Conservation (phyloP, 768 basidiomycete genomes). For the Collybia mongolica region DNA sequence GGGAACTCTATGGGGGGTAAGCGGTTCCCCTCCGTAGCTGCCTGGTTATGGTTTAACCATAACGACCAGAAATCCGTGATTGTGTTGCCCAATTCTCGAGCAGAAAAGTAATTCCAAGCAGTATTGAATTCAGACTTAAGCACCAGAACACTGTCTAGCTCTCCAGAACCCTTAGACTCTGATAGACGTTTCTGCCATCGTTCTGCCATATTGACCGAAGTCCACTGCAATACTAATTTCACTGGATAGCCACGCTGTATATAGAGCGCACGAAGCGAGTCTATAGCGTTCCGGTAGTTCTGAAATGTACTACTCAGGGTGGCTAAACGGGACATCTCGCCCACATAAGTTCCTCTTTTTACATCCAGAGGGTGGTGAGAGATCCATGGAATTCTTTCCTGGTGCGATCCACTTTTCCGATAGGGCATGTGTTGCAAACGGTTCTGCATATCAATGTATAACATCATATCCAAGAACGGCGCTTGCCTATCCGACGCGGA, state of each 20-base stretch:
- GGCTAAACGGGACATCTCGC: slow-evolving; percentile 19
- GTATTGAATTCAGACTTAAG: slow-evolving; percentile 28
- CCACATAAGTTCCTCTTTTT: slow-evolving; percentile 14
- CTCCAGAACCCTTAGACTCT: neutral
- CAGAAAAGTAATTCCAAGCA: slow-evolving; percentile 31
- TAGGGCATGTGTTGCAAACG: slow-evolving; percentile 10
- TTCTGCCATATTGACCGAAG: slow-evolving; percentile 21
- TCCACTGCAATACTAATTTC: slow-evolving; percentile 17
- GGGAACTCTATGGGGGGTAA: neutral
- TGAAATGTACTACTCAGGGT: slow-evolving; percentile 23
- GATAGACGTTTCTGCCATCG: slow-evolving; percentile 25
- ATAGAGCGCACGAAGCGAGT: slow-evolving; percentile 23
- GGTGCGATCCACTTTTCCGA: slow-evolving; percentile 15
- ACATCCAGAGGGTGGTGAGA: slow-evolving; percentile 16
- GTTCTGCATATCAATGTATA: slow-evolving; percentile 18
- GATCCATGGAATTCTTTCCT: slow-evolving; percentile 21
- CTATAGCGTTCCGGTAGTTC: slow-evolving; percentile 23
- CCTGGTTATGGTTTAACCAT: slow-evolving; percentile 8
- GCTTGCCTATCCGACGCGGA: slow-evolving; percentile 1
- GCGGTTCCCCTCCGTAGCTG: neutral
- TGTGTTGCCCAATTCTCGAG: slow-evolving; percentile 24
- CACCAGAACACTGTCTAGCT: slow-evolving; percentile 25
- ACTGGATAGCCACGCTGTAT: slow-evolving; percentile 27
- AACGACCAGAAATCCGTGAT: slow-evolving; percentile 24
- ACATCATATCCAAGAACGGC: slow-evolving; percentile 27